Evolutionary conservation across 2,329 filamentous ascomycete genomes (phyloP).

Genomic region (Colletotrichum musae): DNA sequence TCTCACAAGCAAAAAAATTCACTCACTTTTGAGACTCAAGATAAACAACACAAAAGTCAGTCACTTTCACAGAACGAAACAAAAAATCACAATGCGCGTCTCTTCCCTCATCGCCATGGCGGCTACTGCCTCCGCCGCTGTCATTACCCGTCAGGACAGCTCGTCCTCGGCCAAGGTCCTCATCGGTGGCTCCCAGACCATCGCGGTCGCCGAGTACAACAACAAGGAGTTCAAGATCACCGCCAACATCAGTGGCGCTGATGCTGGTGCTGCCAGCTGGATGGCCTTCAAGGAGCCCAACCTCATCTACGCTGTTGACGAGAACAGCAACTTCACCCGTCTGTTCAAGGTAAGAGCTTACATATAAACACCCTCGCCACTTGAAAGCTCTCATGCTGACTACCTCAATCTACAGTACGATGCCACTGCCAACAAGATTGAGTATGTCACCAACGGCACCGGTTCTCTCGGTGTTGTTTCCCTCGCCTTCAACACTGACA

Average conservation of each 20-base stretch:
- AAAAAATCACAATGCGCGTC: slow-evolving; percentile 29
- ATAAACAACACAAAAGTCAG: neutral
- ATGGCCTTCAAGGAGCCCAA: slow-evolving; percentile 57
- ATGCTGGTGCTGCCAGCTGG: slow-evolving; percentile 60
- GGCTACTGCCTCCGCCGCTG: slow-evolving; percentile 32
- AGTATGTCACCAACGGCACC: slow-evolving; percentile 46
- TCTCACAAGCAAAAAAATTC: neutral
- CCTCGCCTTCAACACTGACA: slow-evolving; percentile 61
- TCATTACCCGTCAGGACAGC: slow-evolving; percentile 28
- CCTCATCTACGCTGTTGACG: slow-evolving; percentile 63
- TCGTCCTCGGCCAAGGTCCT: slow-evolving; percentile 51
- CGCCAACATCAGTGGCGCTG: slow-evolving; percentile 46
- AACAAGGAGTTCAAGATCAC: slow-evolving; percentile 56
- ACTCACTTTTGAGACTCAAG: no score
- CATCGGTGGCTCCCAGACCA: slow-evolving; percentile 56
- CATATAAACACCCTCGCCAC: neutral
- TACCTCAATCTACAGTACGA: slow-evolving; percentile 48
- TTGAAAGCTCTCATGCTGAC: slow-evolving; percentile 1
- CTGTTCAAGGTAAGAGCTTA: slow-evolving; percentile 51
- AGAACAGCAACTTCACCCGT: slow-evolving; percentile 58
- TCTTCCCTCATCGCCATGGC: slow-evolving; percentile 24
- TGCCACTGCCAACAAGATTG: slow-evolving; percentile 48
- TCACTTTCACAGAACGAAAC: slow-evolving; percentile 6
- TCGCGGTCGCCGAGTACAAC: slow-evolving; percentile 59
- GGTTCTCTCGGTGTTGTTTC: slow-evolving; percentile 62